Base-by-base conservation (phyloP, 768 basidiomycete species). In the Megacollybia marginata region DNA sequence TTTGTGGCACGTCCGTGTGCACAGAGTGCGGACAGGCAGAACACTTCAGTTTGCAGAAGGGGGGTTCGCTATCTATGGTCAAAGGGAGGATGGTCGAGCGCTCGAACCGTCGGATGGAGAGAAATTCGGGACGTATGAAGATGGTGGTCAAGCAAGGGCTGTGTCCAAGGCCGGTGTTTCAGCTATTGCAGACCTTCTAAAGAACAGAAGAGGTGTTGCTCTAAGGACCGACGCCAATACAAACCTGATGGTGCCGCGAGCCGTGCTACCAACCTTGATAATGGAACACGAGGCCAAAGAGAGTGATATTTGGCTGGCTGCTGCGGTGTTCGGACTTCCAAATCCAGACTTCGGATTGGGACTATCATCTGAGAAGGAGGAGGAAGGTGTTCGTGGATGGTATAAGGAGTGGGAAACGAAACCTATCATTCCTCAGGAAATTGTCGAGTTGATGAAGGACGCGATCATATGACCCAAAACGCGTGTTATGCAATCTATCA, bases 141-240 rank as follows among this genome's bases (percentile, higher is more conserved):
- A 51, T n/a, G 44, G 23, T 8, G 65, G 65, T 11, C 70, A 69
- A 43, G 76, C 75, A 2, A 67, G 85, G 38, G 82, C 80, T 0
- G 66, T 71, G 13, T 83, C 81, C 4, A 65, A 65, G 33, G 83
- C 78, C 8, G 87, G 87, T 6, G 80, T 79, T 16, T 76, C 75
- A 9, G 86, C 81, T 3, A 74, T 87, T 16, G 70, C 71, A 1
- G 80, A 81, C 57, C 59, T 86, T 48, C 38, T 33, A 7, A n/a
- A 18, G 31, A 54, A 43, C 32, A 57, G 74, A 53, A 58, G 54
- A 33, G 75, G 70, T 15, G 62, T 64, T 48, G 76, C 79, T n/a
- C 59, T 86, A 12, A 71, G 83, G 38, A 79, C 78, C 23, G 85
- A 89, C 59, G 80, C 85, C 33, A 88, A 89, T 63, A 74, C 83